Percentiles rank a stretch among this genome's conserved stretches.
These are phyloP conservation scores for Carnegiea gigantea DNA, from an alignment of 179 eudicot genomes.

Conservation along the genomic window DNA sequence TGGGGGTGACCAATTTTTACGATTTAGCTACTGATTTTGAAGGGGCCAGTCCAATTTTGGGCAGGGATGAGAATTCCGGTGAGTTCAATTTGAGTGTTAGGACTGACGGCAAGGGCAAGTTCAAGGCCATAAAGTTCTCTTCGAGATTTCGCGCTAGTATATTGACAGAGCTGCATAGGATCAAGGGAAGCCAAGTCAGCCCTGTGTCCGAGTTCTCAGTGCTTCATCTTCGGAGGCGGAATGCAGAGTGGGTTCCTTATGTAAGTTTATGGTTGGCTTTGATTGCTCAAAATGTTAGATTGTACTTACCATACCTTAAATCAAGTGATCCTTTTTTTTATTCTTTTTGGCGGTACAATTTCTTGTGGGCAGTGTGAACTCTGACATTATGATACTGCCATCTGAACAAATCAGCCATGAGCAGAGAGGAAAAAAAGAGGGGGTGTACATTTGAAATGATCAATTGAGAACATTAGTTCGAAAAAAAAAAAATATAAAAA, in stretches of 20 bases:
- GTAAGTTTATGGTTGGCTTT: conserved; percentile 49
- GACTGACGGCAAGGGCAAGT: conserved; percentile 88
- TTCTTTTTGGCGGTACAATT: background rate
- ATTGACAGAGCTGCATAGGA: conserved; percentile 80
- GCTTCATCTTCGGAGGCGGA: conserved; percentile 84
- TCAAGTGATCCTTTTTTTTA: background rate
- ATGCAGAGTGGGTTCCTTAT: conserved; percentile 77
- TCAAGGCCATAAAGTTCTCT: conserved; percentile 76
- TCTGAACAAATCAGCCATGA: background rate
- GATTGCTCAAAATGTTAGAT: background rate
- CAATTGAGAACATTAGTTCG: background rate
- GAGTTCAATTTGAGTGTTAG: conserved; percentile 87
- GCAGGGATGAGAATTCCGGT: conserved; percentile 74
- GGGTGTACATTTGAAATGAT: background rate
- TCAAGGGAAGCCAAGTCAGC: conserved; percentile 58
- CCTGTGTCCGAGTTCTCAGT: conserved; percentile 76
- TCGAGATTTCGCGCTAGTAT: conserved; percentile 78
- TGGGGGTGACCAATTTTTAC: conserved; percentile 82
- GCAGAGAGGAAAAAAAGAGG: background rate
- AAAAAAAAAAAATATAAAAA: too few species aligned
- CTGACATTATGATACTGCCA: background rate
- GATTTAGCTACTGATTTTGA: conserved; percentile 75
- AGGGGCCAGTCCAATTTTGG: conserved; percentile 69
- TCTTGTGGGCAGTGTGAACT: background rate
- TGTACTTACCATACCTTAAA: background rate